Evolutionary conservation across 2,329 filamentous ascomycete genomes (phyloP), one percentile per base, ranked within the genome.

Genomic region (Penicillium brevicompactum): DNA sequence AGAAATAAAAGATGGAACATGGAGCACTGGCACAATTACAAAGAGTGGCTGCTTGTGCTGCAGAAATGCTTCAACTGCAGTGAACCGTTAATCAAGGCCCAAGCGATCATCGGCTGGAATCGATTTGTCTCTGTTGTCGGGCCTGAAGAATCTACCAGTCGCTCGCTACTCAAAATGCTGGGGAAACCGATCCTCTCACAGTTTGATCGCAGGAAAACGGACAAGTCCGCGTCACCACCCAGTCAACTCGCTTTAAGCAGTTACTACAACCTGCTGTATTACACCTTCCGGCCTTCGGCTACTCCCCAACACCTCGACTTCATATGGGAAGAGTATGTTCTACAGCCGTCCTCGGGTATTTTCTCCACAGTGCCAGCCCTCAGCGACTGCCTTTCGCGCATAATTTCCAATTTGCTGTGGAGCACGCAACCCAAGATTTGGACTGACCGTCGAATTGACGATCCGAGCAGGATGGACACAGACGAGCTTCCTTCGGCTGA

Each of bases 401-500:
- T 95, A n/a, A 76, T 97, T 1, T 81, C 84, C n/a, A 86, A 86
- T 10, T 80, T 97, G 1, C 80, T 82, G 77, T 78, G 76, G 76
- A 75, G 72, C 65, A 72, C 66, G 1, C 73, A 75, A 41, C 70
- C 75, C 5, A 81, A 87, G 57, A 72, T 87, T 4, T 97, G 92
- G 91, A 87, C 84, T 51, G 86, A 90, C 61, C 86, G 89, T 58
- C 86, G 87, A 49, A 87, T 90, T 9, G 80, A 86, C 55, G 84
- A 88, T 18, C 77, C 83, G 3, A 73, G 71, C 5, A 80, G 87
- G 31, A 75, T 86, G 50, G 82, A 80, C 49, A 81, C 87, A 0
- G 84, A 87, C n/a, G 91, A 97, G 56, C 78, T 99, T n/a, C 90
- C 92, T 5, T 79, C 87, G 6, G 78, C 97, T 6, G 92, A 97